Evolutionary conservation across 1,139 yeast species (phyloP).

Genomic region (Tardiomyces blankii): DNA sequence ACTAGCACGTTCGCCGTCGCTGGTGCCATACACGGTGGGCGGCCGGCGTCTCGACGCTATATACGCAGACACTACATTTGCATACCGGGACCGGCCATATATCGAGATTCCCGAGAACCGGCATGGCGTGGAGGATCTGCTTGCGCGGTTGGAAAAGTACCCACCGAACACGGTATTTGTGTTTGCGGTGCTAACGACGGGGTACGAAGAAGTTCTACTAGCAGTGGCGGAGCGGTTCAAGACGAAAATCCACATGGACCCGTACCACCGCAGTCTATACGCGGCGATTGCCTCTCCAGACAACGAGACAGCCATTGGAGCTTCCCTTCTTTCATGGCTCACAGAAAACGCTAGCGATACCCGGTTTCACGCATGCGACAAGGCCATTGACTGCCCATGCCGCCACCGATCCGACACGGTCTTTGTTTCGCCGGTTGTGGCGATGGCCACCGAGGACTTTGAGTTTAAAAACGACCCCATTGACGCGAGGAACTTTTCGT

Average conservation of each 20-base stretch:
- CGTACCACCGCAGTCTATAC: conserved; percentile 19
- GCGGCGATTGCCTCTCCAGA: conserved; percentile 8
- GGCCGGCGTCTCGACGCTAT: conserved; percentile 32
- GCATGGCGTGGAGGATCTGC: conserved; percentile 32
- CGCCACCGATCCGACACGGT: conserved; percentile 15
- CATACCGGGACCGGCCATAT: conserved; percentile 40
- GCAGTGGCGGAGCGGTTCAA: conserved; percentile 27
- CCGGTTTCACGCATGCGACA: conserved; percentile 26
- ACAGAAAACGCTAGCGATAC: conserved; percentile 15
- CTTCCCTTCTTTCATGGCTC: conserved; percentile 5
- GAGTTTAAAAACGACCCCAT: conserved; percentile 15
- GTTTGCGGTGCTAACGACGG: conserved; percentile 35
- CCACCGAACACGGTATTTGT: conserved; percentile 35
- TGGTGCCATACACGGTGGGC: conserved; percentile 36
- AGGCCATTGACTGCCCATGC: conserved; percentile 14
- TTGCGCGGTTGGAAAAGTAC: conserved; percentile 30
- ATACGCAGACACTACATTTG: conserved; percentile 49
- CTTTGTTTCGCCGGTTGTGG: conserved; percentile 30
- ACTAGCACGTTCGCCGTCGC: conserved; percentile 29
- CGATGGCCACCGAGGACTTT: conserved; percentile 8
- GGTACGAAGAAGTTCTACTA: conserved; percentile 49
- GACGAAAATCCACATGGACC: conserved; percentile 28
- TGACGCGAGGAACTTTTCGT: background rate
- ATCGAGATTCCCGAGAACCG: conserved; percentile 34
- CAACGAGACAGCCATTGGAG: background rate